Percentiles rank a stretch among this genome's conserved stretches.
These are phyloP conservation scores for Cyberlindnera mycetangii DNA, from an alignment of 805 yeast genomes.

Conservation along the genomic window DNA sequence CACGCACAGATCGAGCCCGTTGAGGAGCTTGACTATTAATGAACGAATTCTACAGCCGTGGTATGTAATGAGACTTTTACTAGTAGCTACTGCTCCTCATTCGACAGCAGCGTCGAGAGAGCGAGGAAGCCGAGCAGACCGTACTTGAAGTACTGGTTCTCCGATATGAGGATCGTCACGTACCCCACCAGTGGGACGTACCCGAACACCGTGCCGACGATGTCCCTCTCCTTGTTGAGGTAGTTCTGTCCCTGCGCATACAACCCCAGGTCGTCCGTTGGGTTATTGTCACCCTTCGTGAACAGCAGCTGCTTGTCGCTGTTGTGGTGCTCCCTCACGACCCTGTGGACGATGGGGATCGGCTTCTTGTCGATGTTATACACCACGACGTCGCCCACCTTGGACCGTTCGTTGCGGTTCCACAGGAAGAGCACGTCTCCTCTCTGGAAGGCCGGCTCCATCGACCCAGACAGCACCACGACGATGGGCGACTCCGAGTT, in stretches of 20 bases:
- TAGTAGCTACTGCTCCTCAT: slow-evolving; percentile 38
- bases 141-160: slow-evolving; percentile 78
- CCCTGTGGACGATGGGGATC: slow-evolving; percentile 97
- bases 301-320: slow-evolving; percentile 61
- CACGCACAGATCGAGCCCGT: slow-evolving; percentile 27
- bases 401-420: slow-evolving; percentile 68
- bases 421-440: slow-evolving; percentile 91
- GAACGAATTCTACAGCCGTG: background rate
- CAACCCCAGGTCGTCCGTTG: slow-evolving; percentile 83
- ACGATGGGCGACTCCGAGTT: slow-evolving; percentile 92
- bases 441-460: slow-evolving; percentile 99
- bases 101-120: slow-evolving; percentile 59
- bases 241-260: slow-evolving; percentile 77
- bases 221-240: slow-evolving; percentile 70
- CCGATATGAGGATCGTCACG: slow-evolving; percentile 86
- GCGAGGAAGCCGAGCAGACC: slow-evolving; percentile 74
- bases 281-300: slow-evolving; percentile 96
- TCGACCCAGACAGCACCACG: slow-evolving; percentile 95
- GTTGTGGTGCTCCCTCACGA: slow-evolving; percentile 76
- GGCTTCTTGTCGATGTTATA: slow-evolving; percentile 75
- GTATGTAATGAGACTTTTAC: background rate
- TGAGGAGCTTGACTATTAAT: slow-evolving; percentile 31
- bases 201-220: slow-evolving; percentile 89
- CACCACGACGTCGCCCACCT: slow-evolving; percentile 92
- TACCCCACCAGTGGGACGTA: slow-evolving; percentile 90